Percentiles rank a stretch among this genome's conserved stretches.
phyloP scores from a whole-genome alignment of 2,329 filamentous ascomycete species.

The Neocucurbitaria cava region DNA sequence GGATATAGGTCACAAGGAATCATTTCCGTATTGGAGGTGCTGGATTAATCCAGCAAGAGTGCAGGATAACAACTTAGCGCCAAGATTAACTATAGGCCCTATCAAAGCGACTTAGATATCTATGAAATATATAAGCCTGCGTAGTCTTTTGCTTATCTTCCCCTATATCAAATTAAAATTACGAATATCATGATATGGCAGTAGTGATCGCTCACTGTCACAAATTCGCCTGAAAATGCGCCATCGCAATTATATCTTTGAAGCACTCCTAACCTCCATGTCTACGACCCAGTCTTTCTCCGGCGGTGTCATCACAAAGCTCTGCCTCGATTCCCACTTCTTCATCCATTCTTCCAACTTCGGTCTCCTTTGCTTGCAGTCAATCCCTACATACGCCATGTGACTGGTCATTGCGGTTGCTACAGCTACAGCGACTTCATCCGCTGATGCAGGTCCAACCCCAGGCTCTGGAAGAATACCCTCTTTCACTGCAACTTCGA shows the following conservation, averaged over 20 bases:
- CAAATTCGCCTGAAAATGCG: no score
- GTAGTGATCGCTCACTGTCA: no score
- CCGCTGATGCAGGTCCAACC: constrained; percentile 13
- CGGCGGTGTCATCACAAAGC: constrained; percentile 26
- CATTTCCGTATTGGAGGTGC: not conserved
- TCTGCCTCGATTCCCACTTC: constrained; percentile 28
- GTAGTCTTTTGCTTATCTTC: no score
- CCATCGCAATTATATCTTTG: constrained; percentile 25
- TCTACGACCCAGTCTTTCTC: constrained; percentile 24
- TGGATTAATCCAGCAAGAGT: not conserved
- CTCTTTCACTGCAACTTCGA: constrained; percentile 26
- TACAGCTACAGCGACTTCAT: constrained; percentile 34
- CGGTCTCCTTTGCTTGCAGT: constrained; percentile 27
- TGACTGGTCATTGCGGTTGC: constrained; percentile 18
- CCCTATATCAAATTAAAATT: no score
- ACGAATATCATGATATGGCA: no score
- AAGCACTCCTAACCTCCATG: not conserved
- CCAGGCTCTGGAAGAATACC: constrained; percentile 18
- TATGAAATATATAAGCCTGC: no score
- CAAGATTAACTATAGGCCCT: no score
- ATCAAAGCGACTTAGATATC: no score
- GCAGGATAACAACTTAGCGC: not conserved
- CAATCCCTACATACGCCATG: constrained; percentile 16
- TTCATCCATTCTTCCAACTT: constrained; percentile 31
- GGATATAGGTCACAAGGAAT: not conserved